phyloP scores from a whole-genome alignment of 1,284 basidiomycete species.

The Xerocomus minutiporus region DNA sequence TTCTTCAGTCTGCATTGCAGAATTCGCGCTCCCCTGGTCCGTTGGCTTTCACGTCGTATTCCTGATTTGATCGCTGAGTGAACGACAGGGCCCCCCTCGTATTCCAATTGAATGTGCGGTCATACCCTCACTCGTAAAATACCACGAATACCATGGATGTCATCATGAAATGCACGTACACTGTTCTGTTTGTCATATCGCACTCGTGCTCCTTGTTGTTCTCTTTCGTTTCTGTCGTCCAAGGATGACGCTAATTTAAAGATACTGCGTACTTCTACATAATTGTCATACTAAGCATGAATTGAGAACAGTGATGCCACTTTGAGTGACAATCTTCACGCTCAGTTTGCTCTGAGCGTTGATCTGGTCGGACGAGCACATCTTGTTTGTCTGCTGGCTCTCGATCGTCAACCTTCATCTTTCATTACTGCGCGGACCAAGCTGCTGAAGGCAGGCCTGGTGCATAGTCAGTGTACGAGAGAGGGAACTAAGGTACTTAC shows the following conservation, averaged over 20 bases:
- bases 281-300: conserved; percentile 3
- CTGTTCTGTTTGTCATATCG: conserved; percentile 3
- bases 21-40: conserved; percentile 51
- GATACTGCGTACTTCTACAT: conserved; percentile 19
- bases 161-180: not conserved
- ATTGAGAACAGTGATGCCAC: not conserved
- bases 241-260: conserved; percentile 14
- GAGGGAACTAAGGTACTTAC: too few relatives aligned
- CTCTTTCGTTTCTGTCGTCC: conserved; percentile 1
- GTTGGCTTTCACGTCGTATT: conserved; percentile 21
- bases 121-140: conserved; percentile 5
- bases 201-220: conserved; percentile 5
- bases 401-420: too few relatives aligned
- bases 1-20: conserved; percentile 60
- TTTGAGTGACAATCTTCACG: not conserved
- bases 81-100: conserved; percentile 35
- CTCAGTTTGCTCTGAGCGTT: too few relatives aligned
- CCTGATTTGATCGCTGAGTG: conserved; percentile 3
- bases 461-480: too few relatives aligned
- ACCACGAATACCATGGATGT: conserved; percentile 9
- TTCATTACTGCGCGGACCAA: too few relatives aligned
- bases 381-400: too few relatives aligned
- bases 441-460: too few relatives aligned
- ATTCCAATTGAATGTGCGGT: conserved; percentile 25
- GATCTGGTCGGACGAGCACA: too few relatives aligned